These are phyloP conservation scores for Chlamydomonas sphaeroides DNA, from an alignment of 139 green algal species.

Conservation along the genomic window DNA sequence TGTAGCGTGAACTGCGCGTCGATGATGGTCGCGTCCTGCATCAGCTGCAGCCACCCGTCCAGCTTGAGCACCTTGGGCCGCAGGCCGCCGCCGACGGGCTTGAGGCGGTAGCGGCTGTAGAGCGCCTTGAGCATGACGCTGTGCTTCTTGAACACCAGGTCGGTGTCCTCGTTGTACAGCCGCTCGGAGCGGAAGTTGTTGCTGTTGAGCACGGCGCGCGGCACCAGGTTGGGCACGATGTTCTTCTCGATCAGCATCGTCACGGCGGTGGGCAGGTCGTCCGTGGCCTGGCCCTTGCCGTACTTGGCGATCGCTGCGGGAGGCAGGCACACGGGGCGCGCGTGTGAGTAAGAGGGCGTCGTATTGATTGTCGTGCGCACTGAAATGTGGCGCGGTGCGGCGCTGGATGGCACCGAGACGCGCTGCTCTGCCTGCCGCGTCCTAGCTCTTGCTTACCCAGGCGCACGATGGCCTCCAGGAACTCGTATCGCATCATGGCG, in stretches of 20 bases:
- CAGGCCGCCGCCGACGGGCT: constrained; percentile 72
- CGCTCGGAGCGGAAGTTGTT: constrained; percentile 77
- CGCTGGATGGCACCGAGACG: no score
- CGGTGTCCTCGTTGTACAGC: constrained; percentile 79
- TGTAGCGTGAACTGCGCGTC: constrained; percentile 73
- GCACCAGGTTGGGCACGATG: constrained; percentile 60
- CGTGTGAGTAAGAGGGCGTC: no score
- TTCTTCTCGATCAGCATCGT: constrained; percentile 71
- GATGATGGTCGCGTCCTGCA: constrained; percentile 63
- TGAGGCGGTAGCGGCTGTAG: constrained; percentile 73
- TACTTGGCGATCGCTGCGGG: constrained; percentile 77
- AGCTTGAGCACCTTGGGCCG: constrained; percentile 76
- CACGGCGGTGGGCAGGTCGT: constrained; percentile 68
- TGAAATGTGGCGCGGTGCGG: no score
- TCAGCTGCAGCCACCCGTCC: constrained; percentile 77
- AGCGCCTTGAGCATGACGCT: constrained; percentile 72
- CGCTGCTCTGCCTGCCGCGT: no score
- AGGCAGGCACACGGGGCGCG: neutral
- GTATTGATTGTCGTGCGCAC: no score
- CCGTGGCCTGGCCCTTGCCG: constrained; percentile 70
- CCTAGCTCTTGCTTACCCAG: constrained; percentile 63
- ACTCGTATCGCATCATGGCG: constrained; percentile 79
- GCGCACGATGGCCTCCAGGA: constrained; percentile 76
- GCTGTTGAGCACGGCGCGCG: constrained; percentile 39
- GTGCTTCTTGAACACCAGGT: constrained; percentile 70